These are phyloP conservation scores for Fonsecaea erecta DNA, from an alignment of 2,329 filamentous ascomycete species.

Conservation along the genomic window DNA sequence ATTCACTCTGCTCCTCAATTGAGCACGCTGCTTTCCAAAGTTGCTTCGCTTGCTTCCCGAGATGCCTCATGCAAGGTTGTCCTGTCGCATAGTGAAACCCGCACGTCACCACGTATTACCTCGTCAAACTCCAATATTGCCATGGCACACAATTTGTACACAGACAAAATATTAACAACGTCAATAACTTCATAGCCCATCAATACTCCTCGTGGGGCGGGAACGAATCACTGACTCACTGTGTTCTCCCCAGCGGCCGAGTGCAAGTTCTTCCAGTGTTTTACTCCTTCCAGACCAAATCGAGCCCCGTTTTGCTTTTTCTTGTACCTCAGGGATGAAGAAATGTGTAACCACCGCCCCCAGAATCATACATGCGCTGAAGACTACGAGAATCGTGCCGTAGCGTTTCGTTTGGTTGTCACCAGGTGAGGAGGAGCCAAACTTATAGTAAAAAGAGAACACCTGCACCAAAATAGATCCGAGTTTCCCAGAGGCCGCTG, in stretches of 20 bases:
- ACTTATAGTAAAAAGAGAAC: constrained; percentile 48
- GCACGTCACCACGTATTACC: neutral
- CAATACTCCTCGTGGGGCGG: constrained; percentile 3
- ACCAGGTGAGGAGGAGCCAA: constrained; percentile 43
- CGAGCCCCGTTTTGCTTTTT: constrained; percentile 34
- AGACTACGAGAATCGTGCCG: constrained; percentile 48
- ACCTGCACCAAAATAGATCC: constrained; percentile 54
- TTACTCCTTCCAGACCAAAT: constrained; percentile 46
- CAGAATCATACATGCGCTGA: constrained; percentile 49
- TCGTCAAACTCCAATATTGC: constrained; percentile 4
- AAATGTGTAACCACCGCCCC: constrained; percentile 49
- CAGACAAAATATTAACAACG: neutral
- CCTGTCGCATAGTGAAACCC: neutral
- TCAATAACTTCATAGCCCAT: constrained; percentile 6
- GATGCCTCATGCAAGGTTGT: neutral
- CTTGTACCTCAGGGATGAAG: constrained; percentile 48
- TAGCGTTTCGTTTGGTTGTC: constrained; percentile 44
- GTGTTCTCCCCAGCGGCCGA: constrained; percentile 45
- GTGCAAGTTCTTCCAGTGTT: constrained; percentile 47
- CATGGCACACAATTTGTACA: constrained; percentile 2
- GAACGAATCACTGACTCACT: constrained; percentile 38
- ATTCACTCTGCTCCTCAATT: neutral
- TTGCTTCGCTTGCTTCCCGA: neutral
- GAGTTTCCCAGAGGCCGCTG: constrained; percentile 59
- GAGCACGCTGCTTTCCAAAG: neutral